These are phyloP conservation scores for Sugiyamaella lignohabitans DNA, from an alignment of 805 yeast species.

Conservation along the genomic window DNA sequence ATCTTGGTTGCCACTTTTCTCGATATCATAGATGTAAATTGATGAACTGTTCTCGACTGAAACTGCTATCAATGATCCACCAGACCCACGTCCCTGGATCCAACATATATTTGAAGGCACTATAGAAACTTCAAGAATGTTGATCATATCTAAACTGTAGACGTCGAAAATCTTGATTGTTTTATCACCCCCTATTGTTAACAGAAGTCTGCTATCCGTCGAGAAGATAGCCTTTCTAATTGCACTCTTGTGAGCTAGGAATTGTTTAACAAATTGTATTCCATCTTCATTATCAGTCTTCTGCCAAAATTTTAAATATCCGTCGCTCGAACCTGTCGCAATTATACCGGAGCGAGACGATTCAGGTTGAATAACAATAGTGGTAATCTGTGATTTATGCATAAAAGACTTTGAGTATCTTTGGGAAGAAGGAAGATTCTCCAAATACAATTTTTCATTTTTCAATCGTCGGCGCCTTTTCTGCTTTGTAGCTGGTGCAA, in stretches of 20 bases:
- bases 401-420: constrained; percentile 33
- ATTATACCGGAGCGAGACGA: constrained; percentile 17
- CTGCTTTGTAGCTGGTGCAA: constrained; percentile 4
- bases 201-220: constrained; percentile 26
- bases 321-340: constrained; percentile 31
- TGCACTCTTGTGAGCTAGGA: constrained; percentile 20
- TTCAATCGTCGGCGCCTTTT: constrained; percentile 2
- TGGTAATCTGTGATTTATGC: constrained; percentile 5
- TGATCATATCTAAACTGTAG: constrained; percentile 33
- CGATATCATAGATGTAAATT: constrained; percentile 24
- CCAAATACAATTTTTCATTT: constrained; percentile 4
- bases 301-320: constrained; percentile 34
- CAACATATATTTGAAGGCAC: constrained; percentile 27
- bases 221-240: constrained; percentile 17
- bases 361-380: constrained; percentile 3
- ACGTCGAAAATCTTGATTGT: constrained; percentile 33
- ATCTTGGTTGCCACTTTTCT: background rate
- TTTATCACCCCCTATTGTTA: constrained; percentile 23
- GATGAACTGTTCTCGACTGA: constrained; percentile 17
- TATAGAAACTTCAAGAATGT: constrained; percentile 27
- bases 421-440: constrained; percentile 15
- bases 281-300: constrained; percentile 16
- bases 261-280: constrained; percentile 34
- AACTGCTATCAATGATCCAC: constrained; percentile 16
- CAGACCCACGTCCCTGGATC: constrained; percentile 10